Evolutionary conservation across 345 rosid genomes (phyloP).

Genomic region (Eucalyptus brandiana): DNA sequence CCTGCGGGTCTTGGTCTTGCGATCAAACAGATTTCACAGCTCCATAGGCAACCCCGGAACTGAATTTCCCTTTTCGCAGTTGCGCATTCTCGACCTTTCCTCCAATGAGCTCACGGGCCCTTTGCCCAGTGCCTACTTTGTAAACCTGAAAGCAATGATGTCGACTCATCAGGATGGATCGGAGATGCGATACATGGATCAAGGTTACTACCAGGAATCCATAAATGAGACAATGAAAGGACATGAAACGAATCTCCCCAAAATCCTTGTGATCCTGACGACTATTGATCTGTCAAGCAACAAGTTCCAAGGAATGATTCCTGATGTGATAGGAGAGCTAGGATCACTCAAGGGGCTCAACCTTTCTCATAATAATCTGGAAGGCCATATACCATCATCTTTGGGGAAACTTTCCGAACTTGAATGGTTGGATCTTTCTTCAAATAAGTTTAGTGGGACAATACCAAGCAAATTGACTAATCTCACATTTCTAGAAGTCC

Average conservation of each 20-base stretch:
- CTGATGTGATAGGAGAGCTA: not conserved
- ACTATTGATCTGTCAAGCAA: too few relatives aligned
- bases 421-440: not conserved
- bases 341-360: not conserved
- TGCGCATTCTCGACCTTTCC: constrained; percentile 8
- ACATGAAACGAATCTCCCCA: fast-evolving
- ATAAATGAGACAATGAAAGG: not conserved
- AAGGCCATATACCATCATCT: not conserved
- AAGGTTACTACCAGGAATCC: not conserved
- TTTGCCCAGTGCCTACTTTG: not conserved
- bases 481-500: too few relatives aligned
- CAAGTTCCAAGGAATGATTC: not conserved
- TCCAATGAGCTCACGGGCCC: not conserved
- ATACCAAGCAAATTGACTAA: too few relatives aligned
- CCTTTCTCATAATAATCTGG: not conserved
- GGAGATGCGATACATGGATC: not conserved
- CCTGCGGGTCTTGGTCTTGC: not conserved
- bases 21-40: not conserved
- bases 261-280: too few relatives aligned
- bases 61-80: not conserved
- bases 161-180: not conserved
- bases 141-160: too few relatives aligned
- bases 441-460: too few relatives aligned
- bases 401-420: not conserved
- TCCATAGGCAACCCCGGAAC: not conserved